phyloP scores from a whole-genome alignment of 257 asterid species.

The Orobanche coerulescens region DNA sequence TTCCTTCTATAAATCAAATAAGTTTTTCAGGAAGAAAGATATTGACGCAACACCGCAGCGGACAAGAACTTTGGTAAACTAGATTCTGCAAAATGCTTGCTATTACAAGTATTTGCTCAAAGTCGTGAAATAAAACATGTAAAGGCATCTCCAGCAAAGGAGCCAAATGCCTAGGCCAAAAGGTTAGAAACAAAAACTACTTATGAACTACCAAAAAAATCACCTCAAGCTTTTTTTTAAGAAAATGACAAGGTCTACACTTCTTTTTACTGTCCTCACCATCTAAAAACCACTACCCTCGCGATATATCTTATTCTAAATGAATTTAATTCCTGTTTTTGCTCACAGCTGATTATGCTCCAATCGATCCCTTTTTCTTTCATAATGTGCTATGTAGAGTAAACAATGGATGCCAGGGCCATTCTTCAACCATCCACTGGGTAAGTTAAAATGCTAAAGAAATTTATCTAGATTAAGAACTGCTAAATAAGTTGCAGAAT shows the following conservation, averaged over 20 bases:
- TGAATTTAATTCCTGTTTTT: neutral
- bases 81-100: neutral
- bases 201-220: neutral
- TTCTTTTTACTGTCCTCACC: neutral
- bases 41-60: too few relatives aligned
- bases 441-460: neutral
- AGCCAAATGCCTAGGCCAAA: neutral
- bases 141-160: too few relatives aligned
- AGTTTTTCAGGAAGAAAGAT: neutral
- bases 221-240: neutral
- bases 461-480: neutral
- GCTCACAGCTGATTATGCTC: neutral
- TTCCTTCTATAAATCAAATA: neutral
- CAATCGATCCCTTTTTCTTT: slow-evolving; percentile 11
- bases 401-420: neutral
- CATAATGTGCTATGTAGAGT: neutral
- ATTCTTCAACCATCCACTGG: neutral
- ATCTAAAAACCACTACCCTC: neutral
- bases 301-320: neutral
- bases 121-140: neutral
- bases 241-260: neutral
- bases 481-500: neutral
- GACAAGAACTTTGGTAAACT: neutral
- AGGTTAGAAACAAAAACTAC: neutral
- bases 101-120: neutral